These are phyloP conservation scores for Leptographium lundbergii DNA, from an alignment of 2,329 filamentous ascomycete species.

Conservation along the genomic window DNA sequence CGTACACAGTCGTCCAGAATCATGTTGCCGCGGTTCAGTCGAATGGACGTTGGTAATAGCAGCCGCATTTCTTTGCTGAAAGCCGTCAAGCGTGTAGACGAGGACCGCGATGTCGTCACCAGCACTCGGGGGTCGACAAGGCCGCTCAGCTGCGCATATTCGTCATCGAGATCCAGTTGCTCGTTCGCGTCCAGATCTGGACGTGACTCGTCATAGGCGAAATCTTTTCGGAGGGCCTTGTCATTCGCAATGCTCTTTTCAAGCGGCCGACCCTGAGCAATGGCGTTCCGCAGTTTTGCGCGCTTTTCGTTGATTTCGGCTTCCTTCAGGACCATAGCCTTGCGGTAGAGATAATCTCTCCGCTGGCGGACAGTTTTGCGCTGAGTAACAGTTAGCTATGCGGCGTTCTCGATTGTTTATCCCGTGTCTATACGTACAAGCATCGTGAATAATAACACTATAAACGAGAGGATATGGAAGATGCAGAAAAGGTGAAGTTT, in stretches of 20 bases:
- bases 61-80: conserved; percentile 77
- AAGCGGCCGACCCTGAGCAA: conserved; percentile 80
- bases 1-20: conserved; percentile 75
- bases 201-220: conserved; percentile 81
- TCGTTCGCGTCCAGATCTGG: conserved; percentile 55
- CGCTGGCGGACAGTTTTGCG: conserved; percentile 67
- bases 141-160: conserved; percentile 84
- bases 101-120: conserved; percentile 82
- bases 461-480: no score
- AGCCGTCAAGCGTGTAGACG: conserved; percentile 69
- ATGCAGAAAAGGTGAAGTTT: no score
- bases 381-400: conserved; percentile 16
- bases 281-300: conserved; percentile 70
- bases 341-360: conserved; percentile 81
- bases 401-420: rapidly evolving
- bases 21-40: conserved; percentile 83
- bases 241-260: conserved; percentile 78
- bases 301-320: conserved; percentile 89
- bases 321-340: conserved; percentile 75
- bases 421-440: conserved; percentile 7
- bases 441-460: conserved; percentile 2
- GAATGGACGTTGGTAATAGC: conserved; percentile 71
- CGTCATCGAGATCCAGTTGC: conserved; percentile 67
- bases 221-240: conserved; percentile 71
- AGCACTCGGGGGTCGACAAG: conserved; percentile 68